Base-by-base conservation (phyloP, 805 yeast species). In the Kluyveromyces wickerhamii region DNA sequence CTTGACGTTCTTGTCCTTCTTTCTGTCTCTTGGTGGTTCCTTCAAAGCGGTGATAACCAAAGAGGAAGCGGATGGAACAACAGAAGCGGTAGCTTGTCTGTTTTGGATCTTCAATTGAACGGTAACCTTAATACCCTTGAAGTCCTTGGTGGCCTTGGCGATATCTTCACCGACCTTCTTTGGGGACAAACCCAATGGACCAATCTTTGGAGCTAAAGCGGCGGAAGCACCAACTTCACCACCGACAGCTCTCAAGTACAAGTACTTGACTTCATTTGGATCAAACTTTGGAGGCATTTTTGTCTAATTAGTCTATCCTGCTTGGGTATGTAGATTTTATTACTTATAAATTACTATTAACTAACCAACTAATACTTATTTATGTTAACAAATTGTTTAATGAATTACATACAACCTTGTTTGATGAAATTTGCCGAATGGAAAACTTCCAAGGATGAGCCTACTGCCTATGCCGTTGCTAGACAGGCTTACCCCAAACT, bases 111-210 rank as follows among this genome's bases (percentile, higher is more conserved):
- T 92, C 71, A 92, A 79, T 76, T 87, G 95, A 51, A 92, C 97
- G 55, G 98, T 92, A 65, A 92, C 97, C 72, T 89, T 85, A 64
- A 92, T 89, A 79, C 98, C 98, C 77, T 92, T 92, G 94, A 79
- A 89, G 66, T 81, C 78, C 75, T 84, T 82, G 75, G 98, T 89
- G 69, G 98, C 98, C 82, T 92, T 92, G 69, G 98, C 98, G 63
- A 92, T 92, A 69, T 92, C 98, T 74, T 92, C 98, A 88, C 98
- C 98, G 66, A 92, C 96, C 82, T 92, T 89, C 94, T 89, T 92
- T 77, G 98, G 96, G 48, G 96, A 87, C 61, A 92, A 77, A 87
- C 98, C 98, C 67, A 92, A 85, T 60, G 98, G 98, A 85, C 98
- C 98, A 66, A 92, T 92, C 89, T 92, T 92, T 69, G 98, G 98